Base-by-base conservation (phyloP, 1,284 basidiomycete species). In the Pascua sp. region DNA sequence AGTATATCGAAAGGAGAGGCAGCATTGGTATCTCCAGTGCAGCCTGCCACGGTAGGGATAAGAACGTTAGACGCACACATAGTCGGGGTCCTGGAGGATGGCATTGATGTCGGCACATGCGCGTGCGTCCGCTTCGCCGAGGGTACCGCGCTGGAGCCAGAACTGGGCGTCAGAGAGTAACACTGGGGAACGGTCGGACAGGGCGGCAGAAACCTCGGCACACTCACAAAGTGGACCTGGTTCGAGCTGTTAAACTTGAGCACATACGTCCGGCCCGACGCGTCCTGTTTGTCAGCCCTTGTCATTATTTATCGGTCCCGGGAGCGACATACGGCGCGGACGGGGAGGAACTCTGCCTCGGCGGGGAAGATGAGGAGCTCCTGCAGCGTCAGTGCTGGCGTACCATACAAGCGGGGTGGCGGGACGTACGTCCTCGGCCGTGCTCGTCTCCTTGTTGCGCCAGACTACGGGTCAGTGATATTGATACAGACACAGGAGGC, bases 321-420 rank as follows among this genome's bases (percentile, higher is more conserved):
- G 24, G 4, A 32, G 15, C 9, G 16, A 55, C 71, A 51, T 42
- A 71, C 71, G 50, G 72, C 68, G 9, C 57, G 52, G n/a, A 76
- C 72, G 47, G 68, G 68, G 49, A 70, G 65, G 45, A 78, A 77
- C 5, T 66, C 67, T 0, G 73, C 74, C 65, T 77, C 76, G n/a
- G 71, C 72, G n/a, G 71, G 74, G 63, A 78, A 77, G 62, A 78
- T 66, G 60, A 78, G 68, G 32, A 74, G 66, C 49, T 76, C 72
- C 72, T 75, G 51, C 16, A 32, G 7, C 15, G 49, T 59, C 45
- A 60, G 54, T 44, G 15, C 2, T 2, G n/a, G 13, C n/a, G 15
- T 37, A 5, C 9, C 13, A 38, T n/a, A 52, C 24, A 32, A 32
- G 24, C 24, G 24, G 24, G 24, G 7, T 32, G 24, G 7, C 7